Evolutionary conservation across 2,329 filamentous ascomycete species (phyloP).

Genomic region (Hyphodiscus sp.): DNA sequence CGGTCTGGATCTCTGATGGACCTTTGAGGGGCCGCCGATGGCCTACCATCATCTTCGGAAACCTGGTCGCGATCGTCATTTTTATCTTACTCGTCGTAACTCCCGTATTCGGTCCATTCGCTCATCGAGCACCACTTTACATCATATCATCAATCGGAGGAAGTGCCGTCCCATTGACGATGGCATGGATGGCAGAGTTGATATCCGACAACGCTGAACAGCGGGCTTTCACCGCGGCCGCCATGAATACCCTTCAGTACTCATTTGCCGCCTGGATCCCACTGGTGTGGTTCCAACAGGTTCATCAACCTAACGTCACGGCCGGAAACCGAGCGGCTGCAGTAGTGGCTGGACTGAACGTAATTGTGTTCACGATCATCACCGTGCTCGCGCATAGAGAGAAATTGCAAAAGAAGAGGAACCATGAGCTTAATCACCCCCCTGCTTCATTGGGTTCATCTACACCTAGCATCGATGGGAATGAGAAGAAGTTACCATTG

Average conservation of each 20-base stretch:
- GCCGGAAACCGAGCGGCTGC: conserved; percentile 14
- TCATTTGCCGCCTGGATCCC: conserved; percentile 51
- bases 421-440: conserved; percentile 1
- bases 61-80: conserved; percentile 23
- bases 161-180: conserved; percentile 40
- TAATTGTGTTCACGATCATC: conserved; percentile 11
- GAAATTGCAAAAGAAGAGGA: conserved; percentile 11
- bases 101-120: conserved; percentile 27
- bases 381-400: conserved; percentile 12
- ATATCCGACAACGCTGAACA: conserved; percentile 15
- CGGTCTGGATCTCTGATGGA: conserved; percentile 53
- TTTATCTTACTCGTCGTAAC: conserved; percentile 12
- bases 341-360: conserved; percentile 13
- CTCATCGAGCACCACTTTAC: conserved; percentile 39
- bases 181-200: conserved; percentile 32
- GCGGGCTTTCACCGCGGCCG: conserved; percentile 13
- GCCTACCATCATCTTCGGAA: conserved; percentile 55
- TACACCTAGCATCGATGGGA: not conserved
- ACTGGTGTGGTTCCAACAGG: conserved; percentile 57
- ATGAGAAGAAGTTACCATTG: conserved; percentile 5
- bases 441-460: not conserved
- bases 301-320: conserved; percentile 45
- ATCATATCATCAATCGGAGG: conserved; percentile 44
- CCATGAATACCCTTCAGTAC: conserved; percentile 12
- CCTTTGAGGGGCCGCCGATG: conserved; percentile 53